Percentiles rank a stretch among this genome's conserved stretches.
phyloP scores from a whole-genome alignment of 768 basidiomycete genomes.

The Macrolepiota albuminosa region DNA sequence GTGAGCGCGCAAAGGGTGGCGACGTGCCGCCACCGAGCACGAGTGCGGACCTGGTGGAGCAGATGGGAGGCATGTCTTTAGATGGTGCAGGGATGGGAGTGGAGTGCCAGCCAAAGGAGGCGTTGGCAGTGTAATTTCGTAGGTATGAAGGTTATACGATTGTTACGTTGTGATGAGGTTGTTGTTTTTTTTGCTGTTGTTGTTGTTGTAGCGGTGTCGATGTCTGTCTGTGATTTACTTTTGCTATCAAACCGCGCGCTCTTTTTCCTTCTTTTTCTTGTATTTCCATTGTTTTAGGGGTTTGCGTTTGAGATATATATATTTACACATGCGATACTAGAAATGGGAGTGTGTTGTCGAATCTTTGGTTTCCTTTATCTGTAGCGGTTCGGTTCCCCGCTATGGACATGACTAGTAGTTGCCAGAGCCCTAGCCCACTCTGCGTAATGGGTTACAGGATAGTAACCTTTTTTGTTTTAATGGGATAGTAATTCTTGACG shows the following conservation, averaged over 20 bases:
- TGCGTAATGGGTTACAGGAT: no score
- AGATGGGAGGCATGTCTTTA: conserved; percentile 31
- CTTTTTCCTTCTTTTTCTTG: neutral
- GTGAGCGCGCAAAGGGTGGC: neutral
- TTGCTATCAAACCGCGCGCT: conserved; percentile 15
- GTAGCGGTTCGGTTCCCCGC: no score
- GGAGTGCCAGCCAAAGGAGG: neutral
- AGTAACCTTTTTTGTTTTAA: no score
- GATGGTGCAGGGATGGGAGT: conserved; percentile 18
- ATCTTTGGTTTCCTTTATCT: no score
- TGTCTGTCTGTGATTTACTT: conserved; percentile 9
- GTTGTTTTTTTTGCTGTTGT: neutral
- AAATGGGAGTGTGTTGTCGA: neutral
- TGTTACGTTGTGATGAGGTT: neutral
- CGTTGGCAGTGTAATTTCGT: conserved; percentile 1
- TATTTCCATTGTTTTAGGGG: conserved; percentile 11
- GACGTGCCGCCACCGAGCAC: conserved; percentile 30
- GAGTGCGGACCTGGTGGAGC: conserved; percentile 30
- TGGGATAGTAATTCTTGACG: no score
- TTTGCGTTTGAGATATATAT: neutral
- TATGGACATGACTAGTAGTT: no score
- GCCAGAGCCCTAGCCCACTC: no score
- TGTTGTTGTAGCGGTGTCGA: conserved; percentile 6
- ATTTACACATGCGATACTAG: no score
- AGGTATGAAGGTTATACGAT: neutral